Base-by-base conservation (phyloP, 768 basidiomycete species). In the Kwoniella pini region DNA sequence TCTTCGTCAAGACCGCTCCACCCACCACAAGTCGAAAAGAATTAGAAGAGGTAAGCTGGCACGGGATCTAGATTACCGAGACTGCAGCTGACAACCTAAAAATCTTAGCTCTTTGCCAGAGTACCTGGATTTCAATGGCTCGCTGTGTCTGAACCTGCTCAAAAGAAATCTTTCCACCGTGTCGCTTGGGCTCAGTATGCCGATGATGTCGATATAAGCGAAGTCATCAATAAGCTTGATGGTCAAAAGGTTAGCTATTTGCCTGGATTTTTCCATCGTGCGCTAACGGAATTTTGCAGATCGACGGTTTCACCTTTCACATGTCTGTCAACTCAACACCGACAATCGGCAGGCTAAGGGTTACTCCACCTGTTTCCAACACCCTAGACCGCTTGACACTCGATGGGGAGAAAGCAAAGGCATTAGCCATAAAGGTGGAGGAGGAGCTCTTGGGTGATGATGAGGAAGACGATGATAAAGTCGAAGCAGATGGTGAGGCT, bases 1-100 rank as follows among this genome's bases (percentile, higher is more conserved):
- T 96, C 56, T 92, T 94, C 85, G 93, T 96, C 73, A 86, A 92
- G 60, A 93, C 91, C 17, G 92, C 96, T 65, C 92, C 92, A 46
- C 92, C 93, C 24, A 90, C 92, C 66, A 92, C 93, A 69, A 89
- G 90, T 28, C 86, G 93, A 31, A 80, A 88, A 49, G 92, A 91
- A 72, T 82, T 97, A 33, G 93, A 97, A 81, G 89, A 91, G 79
- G 92, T 94, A 60, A 58, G 84, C 79, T 15, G 15, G 28, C 33
- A 36, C 15, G 33, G 15, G 7, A 36, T 27, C 27, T 28, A 17
- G 19, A 28, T 12, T 57, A 51, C 7, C 13, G 6, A 19, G 21
- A n/a, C 40, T 5, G 24, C 24, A 15, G 42, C 9, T 28, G 3
- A 36, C 15, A 7, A 15, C 0, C 17, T 49, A 28, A 13, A 13